phyloP scores from a whole-genome alignment of 352 stramenopile genomes.

The Stramenopiles sp. region DNA sequence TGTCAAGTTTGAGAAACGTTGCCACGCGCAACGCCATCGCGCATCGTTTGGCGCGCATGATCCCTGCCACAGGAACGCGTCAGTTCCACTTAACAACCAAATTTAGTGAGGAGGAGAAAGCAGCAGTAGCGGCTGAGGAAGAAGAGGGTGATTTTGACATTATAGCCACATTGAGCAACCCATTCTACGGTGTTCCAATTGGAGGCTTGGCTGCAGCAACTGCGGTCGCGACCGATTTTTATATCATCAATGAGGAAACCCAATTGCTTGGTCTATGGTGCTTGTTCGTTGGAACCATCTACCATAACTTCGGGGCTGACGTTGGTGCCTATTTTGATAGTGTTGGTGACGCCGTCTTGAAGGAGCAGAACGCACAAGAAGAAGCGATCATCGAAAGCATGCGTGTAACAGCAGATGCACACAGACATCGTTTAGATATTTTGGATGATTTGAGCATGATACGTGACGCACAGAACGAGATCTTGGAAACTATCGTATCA shows the following conservation, averaged over 20 bases:
- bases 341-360: background rate
- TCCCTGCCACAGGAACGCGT: background rate
- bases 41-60: background rate
- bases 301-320: background rate
- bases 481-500: background rate
- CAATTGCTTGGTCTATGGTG: background rate
- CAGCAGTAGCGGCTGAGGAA: background rate
- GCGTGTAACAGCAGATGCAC: background rate
- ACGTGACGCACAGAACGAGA: background rate
- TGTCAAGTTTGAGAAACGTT: background rate
- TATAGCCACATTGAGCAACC: background rate
- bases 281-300: background rate
- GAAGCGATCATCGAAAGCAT: background rate
- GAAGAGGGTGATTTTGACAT: background rate
- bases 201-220: background rate
- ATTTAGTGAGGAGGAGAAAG: background rate
- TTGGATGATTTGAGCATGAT: background rate
- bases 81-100: background rate
- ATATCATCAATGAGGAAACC: background rate
- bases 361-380: background rate
- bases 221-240: background rate
- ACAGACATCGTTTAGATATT: background rate
- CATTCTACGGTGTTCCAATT: background rate
- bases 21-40: background rate
- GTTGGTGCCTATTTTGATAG: background rate